A percentile compares a stretch with the other conserved stretches of the same genome.
phyloP scores from a whole-genome alignment of 148 eudicot species.

The Vaccinium corymbosum region DNA sequence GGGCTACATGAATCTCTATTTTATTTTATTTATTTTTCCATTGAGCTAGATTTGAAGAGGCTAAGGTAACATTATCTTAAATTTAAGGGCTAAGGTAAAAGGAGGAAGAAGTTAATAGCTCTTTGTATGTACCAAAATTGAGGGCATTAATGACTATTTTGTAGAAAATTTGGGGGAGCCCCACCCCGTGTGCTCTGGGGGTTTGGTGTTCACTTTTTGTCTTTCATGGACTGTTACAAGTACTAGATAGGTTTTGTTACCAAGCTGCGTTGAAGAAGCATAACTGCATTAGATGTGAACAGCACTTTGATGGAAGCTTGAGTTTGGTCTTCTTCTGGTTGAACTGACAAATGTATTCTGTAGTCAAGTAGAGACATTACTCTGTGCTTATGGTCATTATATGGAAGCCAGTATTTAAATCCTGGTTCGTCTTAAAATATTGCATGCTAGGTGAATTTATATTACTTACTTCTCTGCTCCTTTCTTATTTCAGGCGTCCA shows the following conservation, averaged over 20 bases:
- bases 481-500: conserved; percentile 69
- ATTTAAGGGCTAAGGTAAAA: not conserved
- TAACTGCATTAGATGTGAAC: not conserved
- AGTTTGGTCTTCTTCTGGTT: not conserved
- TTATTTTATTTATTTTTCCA: too few species aligned
- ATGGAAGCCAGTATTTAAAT: not conserved
- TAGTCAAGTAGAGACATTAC: not conserved
- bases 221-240: not conserved
- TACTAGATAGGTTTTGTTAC: conserved; percentile 4
- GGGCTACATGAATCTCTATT: too few species aligned
- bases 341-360: not conserved
- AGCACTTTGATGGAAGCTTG: not conserved
- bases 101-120: not conserved
- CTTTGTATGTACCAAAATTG: not conserved
- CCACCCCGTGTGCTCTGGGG: not conserved
- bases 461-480: conserved; percentile 6
- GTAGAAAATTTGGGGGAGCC: not conserved
- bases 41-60: not conserved
- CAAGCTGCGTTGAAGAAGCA: not conserved
- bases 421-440: not conserved
- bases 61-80: not conserved
- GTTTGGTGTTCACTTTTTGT: not conserved
- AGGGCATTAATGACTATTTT: not conserved
- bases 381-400: not conserved
- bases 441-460: conserved; percentile 6